Evolutionary conservation across 192 early-diverging fungal species (phyloP).

Genomic region (Coemansia sp.): DNA sequence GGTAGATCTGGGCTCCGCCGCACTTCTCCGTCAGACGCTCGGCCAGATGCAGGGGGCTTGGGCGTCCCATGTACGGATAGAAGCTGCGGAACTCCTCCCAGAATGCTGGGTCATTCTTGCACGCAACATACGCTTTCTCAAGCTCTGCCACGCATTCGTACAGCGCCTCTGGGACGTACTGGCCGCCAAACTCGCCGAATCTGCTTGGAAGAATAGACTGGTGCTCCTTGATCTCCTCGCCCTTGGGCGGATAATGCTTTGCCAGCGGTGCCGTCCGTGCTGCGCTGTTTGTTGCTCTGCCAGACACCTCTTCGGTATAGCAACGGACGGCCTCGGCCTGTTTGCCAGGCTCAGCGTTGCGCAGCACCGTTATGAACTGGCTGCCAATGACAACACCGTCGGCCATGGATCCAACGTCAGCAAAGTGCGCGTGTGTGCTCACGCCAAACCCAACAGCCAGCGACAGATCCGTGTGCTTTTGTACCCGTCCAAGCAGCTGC

Average conservation of each 20-base stretch:
- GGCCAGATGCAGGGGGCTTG: slow-evolving; percentile 86
- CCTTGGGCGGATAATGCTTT: slow-evolving; percentile 11
- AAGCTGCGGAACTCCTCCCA: slow-evolving; percentile 88
- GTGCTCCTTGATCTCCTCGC: slow-evolving; percentile 16
- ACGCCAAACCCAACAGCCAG: slow-evolving; percentile 99
- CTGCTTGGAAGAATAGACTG: slow-evolving; percentile 69
- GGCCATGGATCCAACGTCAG: slow-evolving; percentile 77
- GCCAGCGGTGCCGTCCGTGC: slow-evolving; percentile 31
- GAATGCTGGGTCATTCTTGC: slow-evolving; percentile 87
- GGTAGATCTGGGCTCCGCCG: slow-evolving; percentile 92
- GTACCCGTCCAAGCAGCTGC: slow-evolving; percentile 73
- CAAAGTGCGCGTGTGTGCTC: slow-evolving; percentile 84
- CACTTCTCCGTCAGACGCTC: slow-evolving; percentile 74
- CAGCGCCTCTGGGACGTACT: slow-evolving; percentile 97
- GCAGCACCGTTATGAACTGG: slow-evolving; percentile 82
- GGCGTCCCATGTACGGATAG: slow-evolving; percentile 92
- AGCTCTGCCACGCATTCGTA: slow-evolving; percentile 93
- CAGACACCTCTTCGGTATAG: slow-evolving; percentile 60
- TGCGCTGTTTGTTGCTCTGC: slow-evolving; percentile 28
- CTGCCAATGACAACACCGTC: slow-evolving; percentile 98
- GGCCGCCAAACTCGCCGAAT: slow-evolving; percentile 96
- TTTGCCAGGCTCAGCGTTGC: slow-evolving; percentile 55
- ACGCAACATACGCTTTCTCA: slow-evolving; percentile 78
- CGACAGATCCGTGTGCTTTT: slow-evolving; percentile 75
- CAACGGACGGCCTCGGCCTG: slow-evolving; percentile 49